Evolutionary conservation across 2,329 filamentous ascomycete species (phyloP).

Genomic region (Tolypocladium guangdongense): DNA sequence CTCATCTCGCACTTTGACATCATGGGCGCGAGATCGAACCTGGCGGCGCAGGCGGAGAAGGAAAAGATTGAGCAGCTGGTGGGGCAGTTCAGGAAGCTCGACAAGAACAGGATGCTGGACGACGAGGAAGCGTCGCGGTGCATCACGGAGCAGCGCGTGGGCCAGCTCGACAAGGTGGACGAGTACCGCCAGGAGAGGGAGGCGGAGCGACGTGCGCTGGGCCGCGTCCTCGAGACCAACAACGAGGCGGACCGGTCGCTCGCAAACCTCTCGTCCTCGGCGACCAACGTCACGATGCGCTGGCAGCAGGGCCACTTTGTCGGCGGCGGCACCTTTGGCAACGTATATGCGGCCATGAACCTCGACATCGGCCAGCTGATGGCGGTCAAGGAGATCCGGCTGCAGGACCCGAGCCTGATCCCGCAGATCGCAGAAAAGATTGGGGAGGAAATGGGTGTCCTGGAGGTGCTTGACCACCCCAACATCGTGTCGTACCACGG

Average conservation of each 20-base stretch:
- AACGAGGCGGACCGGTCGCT: slow-evolving; percentile 94
- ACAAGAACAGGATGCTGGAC: slow-evolving; percentile 61
- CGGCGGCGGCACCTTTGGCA: slow-evolving; percentile 92
- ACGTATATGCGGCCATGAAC: slow-evolving; percentile 95
- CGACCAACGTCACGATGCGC: slow-evolving; percentile 87
- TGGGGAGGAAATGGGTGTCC: slow-evolving; percentile 89
- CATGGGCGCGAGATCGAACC: slow-evolving; percentile 87
- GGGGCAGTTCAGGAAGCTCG: slow-evolving; percentile 65
- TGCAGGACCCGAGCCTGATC: slow-evolving; percentile 93
- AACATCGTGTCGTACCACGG: slow-evolving; percentile 97
- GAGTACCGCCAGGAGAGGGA: slow-evolving; percentile 67
- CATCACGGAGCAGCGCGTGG: slow-evolving; percentile 65
- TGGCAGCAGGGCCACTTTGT: slow-evolving; percentile 99
- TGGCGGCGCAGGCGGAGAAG: slow-evolving; percentile 89
- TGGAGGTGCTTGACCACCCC: slow-evolving; percentile 91
- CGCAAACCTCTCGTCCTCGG: slow-evolving; percentile 84
- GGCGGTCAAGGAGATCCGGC: slow-evolving; percentile 96
- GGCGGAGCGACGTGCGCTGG: slow-evolving; percentile 75
- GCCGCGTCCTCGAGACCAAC: slow-evolving; percentile 82
- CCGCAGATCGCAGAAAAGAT: slow-evolving; percentile 91
- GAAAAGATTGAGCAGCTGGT: slow-evolving; percentile 73
- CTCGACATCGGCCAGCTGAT: slow-evolving; percentile 91
- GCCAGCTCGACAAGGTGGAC: slow-evolving; percentile 66
- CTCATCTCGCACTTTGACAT: slow-evolving; percentile 98
- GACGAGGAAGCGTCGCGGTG: slow-evolving; percentile 76